Evolutionary conservation across 257 asterid genomes (phyloP).

Genomic region (Verbena officinalis): DNA sequence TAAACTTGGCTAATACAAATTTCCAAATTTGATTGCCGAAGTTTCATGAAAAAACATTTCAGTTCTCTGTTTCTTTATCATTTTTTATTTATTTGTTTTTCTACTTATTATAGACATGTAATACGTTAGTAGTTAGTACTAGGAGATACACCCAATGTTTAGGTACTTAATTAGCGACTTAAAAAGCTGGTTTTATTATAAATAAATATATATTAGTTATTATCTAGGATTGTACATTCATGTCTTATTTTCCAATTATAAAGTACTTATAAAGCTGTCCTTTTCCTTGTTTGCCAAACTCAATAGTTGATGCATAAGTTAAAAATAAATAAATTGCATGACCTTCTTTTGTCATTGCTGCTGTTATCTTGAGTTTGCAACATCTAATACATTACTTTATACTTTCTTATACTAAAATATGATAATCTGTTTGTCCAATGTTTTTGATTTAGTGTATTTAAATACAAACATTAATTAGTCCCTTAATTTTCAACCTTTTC

Average conservation of each 20-base stretch:
- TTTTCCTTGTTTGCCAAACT: constrained; percentile 4
- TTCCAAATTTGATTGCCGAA: too few species aligned
- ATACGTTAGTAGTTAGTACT: neutral
- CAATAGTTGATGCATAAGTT: neutral
- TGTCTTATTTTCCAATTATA: neutral
- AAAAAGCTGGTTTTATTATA: too few species aligned
- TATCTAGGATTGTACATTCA: neutral
- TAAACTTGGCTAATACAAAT: too few species aligned
- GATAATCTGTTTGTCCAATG: neutral
- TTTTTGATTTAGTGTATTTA: neutral
- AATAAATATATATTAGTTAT: too few species aligned
- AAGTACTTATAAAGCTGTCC: neutral
- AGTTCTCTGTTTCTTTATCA: too few species aligned
- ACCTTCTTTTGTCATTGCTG: constrained; percentile 12
- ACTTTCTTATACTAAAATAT: neutral
- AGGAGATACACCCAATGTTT: neutral
- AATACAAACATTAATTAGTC: neutral
- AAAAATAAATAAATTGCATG: neutral
- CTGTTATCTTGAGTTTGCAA: neutral
- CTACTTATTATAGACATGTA: too few species aligned
- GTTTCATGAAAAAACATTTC: too few species aligned
- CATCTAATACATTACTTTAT: too few species aligned
- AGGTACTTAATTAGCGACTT: too few species aligned
- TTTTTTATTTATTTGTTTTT: too few species aligned
- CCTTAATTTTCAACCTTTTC: constrained; percentile 12